phyloP scores from a whole-genome alignment of 106 monocot species.

The Dioscorea zingiberensis region DNA sequence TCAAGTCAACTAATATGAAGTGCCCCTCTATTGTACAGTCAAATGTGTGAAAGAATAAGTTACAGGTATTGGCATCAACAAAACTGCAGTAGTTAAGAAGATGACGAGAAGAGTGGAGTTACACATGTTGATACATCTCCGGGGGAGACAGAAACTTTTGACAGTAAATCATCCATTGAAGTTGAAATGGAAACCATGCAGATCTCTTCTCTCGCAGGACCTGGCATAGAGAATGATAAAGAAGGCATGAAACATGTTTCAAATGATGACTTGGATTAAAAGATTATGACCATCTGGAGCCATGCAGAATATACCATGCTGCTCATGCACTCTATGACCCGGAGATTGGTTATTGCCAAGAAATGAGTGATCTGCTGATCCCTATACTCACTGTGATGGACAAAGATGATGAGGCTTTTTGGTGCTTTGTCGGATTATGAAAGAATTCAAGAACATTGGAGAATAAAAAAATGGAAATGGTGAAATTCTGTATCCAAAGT shows the following conservation, averaged over 20 bases:
- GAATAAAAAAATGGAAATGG: too few relatives aligned
- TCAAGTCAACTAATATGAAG: too few relatives aligned
- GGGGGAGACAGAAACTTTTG: slow-evolving; percentile 28
- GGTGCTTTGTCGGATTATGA: slow-evolving; percentile 97
- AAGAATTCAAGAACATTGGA: too few relatives aligned
- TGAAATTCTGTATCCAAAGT: too few relatives aligned
- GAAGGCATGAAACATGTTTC: neutral
- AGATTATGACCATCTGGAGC: slow-evolving; percentile 80
- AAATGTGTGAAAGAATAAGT: too few relatives aligned
- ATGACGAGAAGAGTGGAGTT: slow-evolving; percentile 25
- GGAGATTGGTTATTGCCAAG: slow-evolving; percentile 91
- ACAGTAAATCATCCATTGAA: slow-evolving; percentile 27
- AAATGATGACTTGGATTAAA: slow-evolving; percentile 39
- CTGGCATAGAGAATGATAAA: slow-evolving; percentile 14
- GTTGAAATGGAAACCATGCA: slow-evolving; percentile 25
- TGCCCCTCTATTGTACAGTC: too few relatives aligned
- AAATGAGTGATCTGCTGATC: slow-evolving; percentile 87
- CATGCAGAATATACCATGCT: slow-evolving; percentile 70
- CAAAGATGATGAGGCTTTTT: slow-evolving; percentile 72
- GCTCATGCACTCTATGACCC: slow-evolving; percentile 76
- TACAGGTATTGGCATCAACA: too few relatives aligned
- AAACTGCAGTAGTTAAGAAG: too few relatives aligned
- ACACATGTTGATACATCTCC: slow-evolving; percentile 17
- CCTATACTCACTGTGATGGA: slow-evolving; percentile 77
- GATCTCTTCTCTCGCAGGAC: slow-evolving; percentile 6